phyloP scores from a whole-genome alignment of 208 protist genomes.

The Acanthamoeba divionensis region DNA sequence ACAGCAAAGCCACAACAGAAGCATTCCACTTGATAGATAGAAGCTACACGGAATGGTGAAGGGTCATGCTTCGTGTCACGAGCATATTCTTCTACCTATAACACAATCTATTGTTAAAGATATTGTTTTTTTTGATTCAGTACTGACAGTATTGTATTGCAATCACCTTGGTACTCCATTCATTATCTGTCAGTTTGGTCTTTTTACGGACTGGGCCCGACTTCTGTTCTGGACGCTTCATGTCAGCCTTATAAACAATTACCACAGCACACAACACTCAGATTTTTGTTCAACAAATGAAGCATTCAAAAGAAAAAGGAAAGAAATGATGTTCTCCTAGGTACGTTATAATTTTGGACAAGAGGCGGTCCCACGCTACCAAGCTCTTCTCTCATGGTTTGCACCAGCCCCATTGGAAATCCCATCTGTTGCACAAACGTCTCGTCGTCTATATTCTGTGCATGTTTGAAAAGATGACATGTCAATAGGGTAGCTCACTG shows the following conservation, averaged over 20 bases:
- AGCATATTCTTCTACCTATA: conserved; percentile 13
- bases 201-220: not conserved
- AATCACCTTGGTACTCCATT: conserved; percentile 45
- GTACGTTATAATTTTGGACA: not conserved
- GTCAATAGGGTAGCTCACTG: not conserved
- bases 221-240: not conserved
- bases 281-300: too few species aligned
- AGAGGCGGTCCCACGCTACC: not conserved
- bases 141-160: too few species aligned
- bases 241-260: not conserved
- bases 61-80: not conserved
- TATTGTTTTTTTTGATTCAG: too few species aligned
- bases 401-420: not conserved
- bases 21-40: conserved; percentile 51
- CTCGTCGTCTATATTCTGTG: not conserved
- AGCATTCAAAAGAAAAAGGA: not conserved
- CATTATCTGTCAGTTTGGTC: not conserved
- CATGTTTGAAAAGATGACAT: not conserved
- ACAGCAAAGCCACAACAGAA: conserved; percentile 41
- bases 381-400: not conserved
- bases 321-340: not conserved
- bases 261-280: not conserved
- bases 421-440: not conserved
- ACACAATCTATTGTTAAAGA: too few species aligned
- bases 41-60: conserved; percentile 39